Conservation (phyloP, 331 rosid species). For the Pyrus hybrid region DNA sequence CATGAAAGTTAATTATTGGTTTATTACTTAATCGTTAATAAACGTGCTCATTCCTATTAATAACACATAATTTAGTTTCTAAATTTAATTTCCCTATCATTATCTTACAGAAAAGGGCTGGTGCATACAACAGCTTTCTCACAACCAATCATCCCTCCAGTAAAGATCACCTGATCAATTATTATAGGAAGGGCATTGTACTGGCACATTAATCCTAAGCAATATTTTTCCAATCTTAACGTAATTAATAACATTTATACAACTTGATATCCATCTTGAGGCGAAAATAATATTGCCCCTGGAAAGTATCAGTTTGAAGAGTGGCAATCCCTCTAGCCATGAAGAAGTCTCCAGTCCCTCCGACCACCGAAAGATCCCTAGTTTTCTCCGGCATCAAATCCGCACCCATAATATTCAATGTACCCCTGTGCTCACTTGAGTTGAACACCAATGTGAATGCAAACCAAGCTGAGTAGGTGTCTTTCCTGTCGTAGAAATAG, state of each 20-base stretch:
- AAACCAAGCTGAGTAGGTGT: constrained; percentile 28
- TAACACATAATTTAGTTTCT: too few relatives aligned
- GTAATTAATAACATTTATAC: constrained; percentile 14
- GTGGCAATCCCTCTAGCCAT: constrained; percentile 33
- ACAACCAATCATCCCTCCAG: background rate
- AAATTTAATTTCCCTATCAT: too few relatives aligned
- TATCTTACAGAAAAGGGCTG: background rate
- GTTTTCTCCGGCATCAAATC: constrained; percentile 20
- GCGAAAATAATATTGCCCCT: constrained; percentile 22
- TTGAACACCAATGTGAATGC: constrained; percentile 25
- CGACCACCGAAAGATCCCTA: constrained; percentile 37
- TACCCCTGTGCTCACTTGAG: constrained; percentile 24
- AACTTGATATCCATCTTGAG: constrained; percentile 35
- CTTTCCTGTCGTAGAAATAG: constrained; percentile 35
- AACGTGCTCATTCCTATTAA: too few relatives aligned
- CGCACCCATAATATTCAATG: constrained; percentile 26
- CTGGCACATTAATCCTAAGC: background rate
- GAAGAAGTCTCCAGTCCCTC: constrained; percentile 41
- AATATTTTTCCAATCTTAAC: too few relatives aligned
- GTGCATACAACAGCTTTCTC: background rate
- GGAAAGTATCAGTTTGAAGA: constrained; percentile 17
- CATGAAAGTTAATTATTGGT: too few relatives aligned
- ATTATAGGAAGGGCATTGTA: background rate
- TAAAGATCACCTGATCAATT: background rate
- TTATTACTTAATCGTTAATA: too few relatives aligned